Conservation (phyloP, 192 early-diverging fungal genomes). For the Coemansia sp. region DNA sequence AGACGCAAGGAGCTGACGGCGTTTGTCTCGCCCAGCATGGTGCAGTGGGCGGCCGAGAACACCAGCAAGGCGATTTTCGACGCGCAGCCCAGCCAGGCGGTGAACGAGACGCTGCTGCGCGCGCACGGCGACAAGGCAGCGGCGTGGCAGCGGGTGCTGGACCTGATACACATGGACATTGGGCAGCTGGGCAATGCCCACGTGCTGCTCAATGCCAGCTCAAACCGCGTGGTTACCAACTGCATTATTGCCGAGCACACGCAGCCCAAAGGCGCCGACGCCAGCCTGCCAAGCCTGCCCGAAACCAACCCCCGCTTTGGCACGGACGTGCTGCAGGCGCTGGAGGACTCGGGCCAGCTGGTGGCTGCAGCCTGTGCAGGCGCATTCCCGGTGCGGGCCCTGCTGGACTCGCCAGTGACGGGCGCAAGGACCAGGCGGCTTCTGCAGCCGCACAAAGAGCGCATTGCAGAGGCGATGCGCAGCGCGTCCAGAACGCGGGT, state of each 20-base stretch:
- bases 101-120: conserved; percentile 69
- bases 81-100: conserved; percentile 65
- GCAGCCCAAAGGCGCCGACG: conserved; percentile 10
- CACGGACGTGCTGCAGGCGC: conserved; percentile 25
- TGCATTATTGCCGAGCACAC: conserved; percentile 45
- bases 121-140: conserved; percentile 45
- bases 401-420: conserved; percentile 47
- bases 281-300: conserved; percentile 15
- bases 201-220: conserved; percentile 33
- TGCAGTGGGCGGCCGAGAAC: conserved; percentile 57
- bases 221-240: conserved; percentile 44
- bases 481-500: conserved; percentile 16
- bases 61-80: conserved; percentile 61
- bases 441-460: conserved; percentile 12
- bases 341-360: conserved; percentile 20
- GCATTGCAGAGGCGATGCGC: conserved; percentile 12
- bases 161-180: conserved; percentile 14
- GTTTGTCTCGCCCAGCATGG: conserved; percentile 60
- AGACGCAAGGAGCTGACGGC: conserved; percentile 68
- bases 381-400: conserved; percentile 49
- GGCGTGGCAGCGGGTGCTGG: conserved; percentile 33
- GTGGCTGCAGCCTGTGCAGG: conserved; percentile 31
- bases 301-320: conserved; percentile 31
- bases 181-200: conserved; percentile 11
- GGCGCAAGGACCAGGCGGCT: conserved; percentile 19